Conservation (phyloP, 139 green algal genomes). For the Marvania coccoides region DNA sequence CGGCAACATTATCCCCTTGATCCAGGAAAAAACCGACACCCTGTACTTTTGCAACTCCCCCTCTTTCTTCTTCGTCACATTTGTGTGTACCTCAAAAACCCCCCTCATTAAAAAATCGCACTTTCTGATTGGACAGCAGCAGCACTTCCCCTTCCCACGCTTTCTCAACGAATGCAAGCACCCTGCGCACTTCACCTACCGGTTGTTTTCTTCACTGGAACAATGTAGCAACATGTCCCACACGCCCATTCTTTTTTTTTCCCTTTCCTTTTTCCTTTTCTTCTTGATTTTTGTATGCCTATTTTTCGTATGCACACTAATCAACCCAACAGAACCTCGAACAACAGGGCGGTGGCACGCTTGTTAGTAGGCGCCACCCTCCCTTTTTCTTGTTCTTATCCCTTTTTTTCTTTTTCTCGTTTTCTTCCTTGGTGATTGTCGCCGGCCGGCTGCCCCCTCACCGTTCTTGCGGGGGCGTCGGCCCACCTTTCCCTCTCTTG, state of each 20-base stretch:
- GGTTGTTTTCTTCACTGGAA: neutral
- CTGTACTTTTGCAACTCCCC: neutral
- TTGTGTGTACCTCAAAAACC: neutral
- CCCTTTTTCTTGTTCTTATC: neutral
- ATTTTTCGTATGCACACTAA: neutral
- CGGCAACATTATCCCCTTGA: no score
- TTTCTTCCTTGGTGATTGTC: neutral
- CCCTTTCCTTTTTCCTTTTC: neutral
- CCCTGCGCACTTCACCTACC: neutral
- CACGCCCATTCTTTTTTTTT: neutral
- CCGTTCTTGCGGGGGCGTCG: neutral
- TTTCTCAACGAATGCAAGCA: neutral
- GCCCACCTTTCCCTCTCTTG: no score
- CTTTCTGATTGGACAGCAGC: neutral
- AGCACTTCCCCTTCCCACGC: neutral
- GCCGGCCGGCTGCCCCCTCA: neutral
- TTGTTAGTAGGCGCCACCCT: neutral
- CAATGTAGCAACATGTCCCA: neutral
- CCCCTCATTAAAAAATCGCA: neutral
- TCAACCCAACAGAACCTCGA: neutral
- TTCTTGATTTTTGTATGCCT: neutral
- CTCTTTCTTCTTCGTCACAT: neutral
- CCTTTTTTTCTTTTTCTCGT: neutral
- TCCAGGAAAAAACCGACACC: no score
- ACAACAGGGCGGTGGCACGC: neutral